Base-by-base conservation (phyloP, 495 filamentous ascomycete genomes). In the Achaetomiella virescens region DNA sequence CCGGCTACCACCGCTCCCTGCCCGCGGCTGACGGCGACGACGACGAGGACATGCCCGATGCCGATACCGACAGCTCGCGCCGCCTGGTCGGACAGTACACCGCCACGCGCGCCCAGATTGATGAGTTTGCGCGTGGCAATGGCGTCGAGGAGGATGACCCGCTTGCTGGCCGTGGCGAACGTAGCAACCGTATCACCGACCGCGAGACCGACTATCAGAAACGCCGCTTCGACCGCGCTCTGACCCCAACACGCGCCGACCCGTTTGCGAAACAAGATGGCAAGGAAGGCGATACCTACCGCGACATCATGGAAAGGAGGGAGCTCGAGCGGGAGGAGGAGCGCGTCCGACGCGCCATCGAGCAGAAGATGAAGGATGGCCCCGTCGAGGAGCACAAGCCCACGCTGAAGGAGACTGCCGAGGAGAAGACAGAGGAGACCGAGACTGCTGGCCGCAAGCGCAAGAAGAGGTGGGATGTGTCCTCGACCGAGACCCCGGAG, bases 181-280 rank as follows among this genome's bases (percentile, higher is more conserved):
- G 93, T 74, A 84, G 87, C 68, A 89, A 86, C 21, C 84, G 90
- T 64, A 96, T 99, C 68, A 81, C 86, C 18, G 89, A 91, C 62
- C 84, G 95, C 57, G 91, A 97, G 76, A 95, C 91, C 53, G 92
- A 97, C 66, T 99, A 99, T 66, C 95, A 99, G 72, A 96, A 96
- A 74, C 89, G 91, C 52, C 83, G 90, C 48, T 90, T 92, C 66
- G 82, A 93, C 64, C 89, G 93, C 44, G 87, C 84, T 49, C 76
- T 97, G 55, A 91, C 89, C 15, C 92, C 92, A 9, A 92, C 89
- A 9, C 82, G 90, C 68, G 91, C 87, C 52, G 91, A 96, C 71
- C 85, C 91, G 27, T 96, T 95, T 64, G 88, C 88, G 31, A 82
- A 81, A 46, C 80, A 90, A 62, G 84, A 81, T 27, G 85, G 83